These are phyloP conservation scores for Pseudogymnoascus verrucosus DNA, from an alignment of 2,329 filamentous ascomycete genomes.

Conservation along the genomic window DNA sequence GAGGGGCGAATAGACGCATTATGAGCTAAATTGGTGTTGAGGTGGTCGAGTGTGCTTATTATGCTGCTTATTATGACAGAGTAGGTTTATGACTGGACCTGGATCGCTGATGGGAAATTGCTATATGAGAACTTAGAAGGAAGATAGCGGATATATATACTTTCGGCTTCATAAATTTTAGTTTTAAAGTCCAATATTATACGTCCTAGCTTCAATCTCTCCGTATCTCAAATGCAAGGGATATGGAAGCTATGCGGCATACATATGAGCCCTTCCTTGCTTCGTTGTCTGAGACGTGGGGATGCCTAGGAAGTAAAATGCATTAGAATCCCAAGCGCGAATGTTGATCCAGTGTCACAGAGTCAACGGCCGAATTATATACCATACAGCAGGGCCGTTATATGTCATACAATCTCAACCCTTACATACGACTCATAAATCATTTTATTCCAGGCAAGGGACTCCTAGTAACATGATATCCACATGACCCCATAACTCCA, in stretches of 20 bases:
- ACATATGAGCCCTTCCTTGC: not conserved
- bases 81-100: not conserved
- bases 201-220: not conserved
- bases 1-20: not conserved
- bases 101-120: not conserved
- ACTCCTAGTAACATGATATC: not conserved
- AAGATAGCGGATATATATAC: not conserved
- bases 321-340: not conserved
- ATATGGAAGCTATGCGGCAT: not conserved
- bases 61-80: not conserved
- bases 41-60: not conserved
- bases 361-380: not conserved
- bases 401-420: not conserved
- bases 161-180: not conserved
- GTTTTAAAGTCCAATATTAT: not conserved
- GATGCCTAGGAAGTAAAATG: not conserved
- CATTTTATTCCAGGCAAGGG: not conserved
- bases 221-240: not conserved
- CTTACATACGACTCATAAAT: not conserved
- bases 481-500: not conserved
- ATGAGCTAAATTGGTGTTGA: not conserved
- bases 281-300: not conserved
- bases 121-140: not conserved
- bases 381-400: not conserved
- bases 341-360: not conserved